Evolutionary conservation across 2,329 filamentous ascomycete species (phyloP).

Genomic region (Clathrospora elynae): DNA sequence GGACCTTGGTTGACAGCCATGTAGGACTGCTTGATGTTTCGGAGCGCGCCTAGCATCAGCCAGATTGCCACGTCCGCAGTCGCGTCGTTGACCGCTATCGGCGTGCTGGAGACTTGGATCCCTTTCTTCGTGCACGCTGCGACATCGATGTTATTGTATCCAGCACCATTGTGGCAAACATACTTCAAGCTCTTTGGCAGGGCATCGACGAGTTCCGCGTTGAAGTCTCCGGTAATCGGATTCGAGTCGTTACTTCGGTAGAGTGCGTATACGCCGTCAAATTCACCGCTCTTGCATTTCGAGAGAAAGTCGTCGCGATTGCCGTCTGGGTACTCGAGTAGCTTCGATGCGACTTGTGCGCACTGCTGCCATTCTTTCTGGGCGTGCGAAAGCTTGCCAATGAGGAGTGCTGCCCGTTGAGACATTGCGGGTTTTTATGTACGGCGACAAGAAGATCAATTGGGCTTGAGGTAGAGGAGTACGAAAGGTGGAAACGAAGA

Average conservation of each 20-base stretch:
- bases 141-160: slow-evolving; percentile 66
- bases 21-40: slow-evolving; percentile 55
- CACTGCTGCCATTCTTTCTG: slow-evolving; percentile 54
- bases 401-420: slow-evolving; percentile 50
- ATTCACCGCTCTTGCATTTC: slow-evolving; percentile 60
- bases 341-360: slow-evolving; percentile 39
- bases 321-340: slow-evolving; percentile 60
- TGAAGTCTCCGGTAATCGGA: slow-evolving; percentile 55
- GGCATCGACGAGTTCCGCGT: slow-evolving; percentile 51
- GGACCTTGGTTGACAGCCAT: slow-evolving; percentile 52
- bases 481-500: slow-evolving; percentile 1
- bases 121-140: slow-evolving; percentile 56
- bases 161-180: slow-evolving; percentile 58
- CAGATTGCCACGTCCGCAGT: slow-evolving; percentile 59
- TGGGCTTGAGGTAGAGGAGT: neutral
- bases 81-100: slow-evolving; percentile 57
- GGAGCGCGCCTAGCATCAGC: slow-evolving; percentile 59
- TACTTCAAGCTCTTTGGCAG: slow-evolving; percentile 52
- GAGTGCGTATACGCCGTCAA: slow-evolving; percentile 61
- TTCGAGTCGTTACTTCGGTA: slow-evolving; percentile 65
- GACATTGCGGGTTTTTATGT: slow-evolving; percentile 29
- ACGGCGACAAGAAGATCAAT: neutral
- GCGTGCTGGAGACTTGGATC: slow-evolving; percentile 54
- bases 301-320: slow-evolving; percentile 61
- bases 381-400: slow-evolving; percentile 53